Evolutionary conservation across 192 early-diverging fungal species (phyloP).

Genomic region (Coemansia aciculifera): DNA sequence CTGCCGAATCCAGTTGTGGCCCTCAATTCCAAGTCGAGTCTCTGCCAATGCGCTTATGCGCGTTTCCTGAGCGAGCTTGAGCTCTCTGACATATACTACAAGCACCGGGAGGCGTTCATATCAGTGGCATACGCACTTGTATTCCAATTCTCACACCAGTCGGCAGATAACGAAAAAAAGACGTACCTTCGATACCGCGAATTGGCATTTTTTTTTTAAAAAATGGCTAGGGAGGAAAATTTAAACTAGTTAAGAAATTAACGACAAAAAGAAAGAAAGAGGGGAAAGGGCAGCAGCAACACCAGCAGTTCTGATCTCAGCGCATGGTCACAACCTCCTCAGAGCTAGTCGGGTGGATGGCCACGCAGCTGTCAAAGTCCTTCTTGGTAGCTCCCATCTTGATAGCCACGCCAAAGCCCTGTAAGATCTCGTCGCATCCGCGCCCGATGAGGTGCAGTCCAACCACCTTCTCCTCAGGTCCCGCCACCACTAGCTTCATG

Average conservation of each 20-base stretch:
- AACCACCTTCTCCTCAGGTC: slow-evolving; percentile 93
- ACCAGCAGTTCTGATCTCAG: slow-evolving; percentile 6
- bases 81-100: slow-evolving; percentile 54
- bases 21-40: slow-evolving; percentile 77
- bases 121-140: neutral
- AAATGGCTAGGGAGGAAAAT: neutral
- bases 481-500: slow-evolving; percentile 89
- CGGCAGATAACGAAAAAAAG: neutral
- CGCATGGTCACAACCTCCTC: slow-evolving; percentile 88
- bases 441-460: slow-evolving; percentile 92
- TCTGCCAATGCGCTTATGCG: slow-evolving; percentile 62
- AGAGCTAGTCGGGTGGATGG: slow-evolving; percentile 94
- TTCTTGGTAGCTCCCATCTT: slow-evolving; percentile 99
- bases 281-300: neutral
- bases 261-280: slow-evolving; percentile 3
- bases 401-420: slow-evolving; percentile 95
- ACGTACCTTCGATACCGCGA: slow-evolving; percentile 45
- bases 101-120: neutral
- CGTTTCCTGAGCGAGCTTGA: slow-evolving; percentile 59
- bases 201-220: slow-evolving; percentile 37
- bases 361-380: slow-evolving; percentile 95
- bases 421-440: slow-evolving; percentile 86
- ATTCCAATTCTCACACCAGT: neutral
- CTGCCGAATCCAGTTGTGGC: slow-evolving; percentile 75
- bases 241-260: neutral